A percentile compares a stretch with the other conserved stretches of the same genome.
phyloP scores from a whole-genome alignment of 2,329 filamentous ascomycete genomes.

The Aquanectria penicillioides region DNA sequence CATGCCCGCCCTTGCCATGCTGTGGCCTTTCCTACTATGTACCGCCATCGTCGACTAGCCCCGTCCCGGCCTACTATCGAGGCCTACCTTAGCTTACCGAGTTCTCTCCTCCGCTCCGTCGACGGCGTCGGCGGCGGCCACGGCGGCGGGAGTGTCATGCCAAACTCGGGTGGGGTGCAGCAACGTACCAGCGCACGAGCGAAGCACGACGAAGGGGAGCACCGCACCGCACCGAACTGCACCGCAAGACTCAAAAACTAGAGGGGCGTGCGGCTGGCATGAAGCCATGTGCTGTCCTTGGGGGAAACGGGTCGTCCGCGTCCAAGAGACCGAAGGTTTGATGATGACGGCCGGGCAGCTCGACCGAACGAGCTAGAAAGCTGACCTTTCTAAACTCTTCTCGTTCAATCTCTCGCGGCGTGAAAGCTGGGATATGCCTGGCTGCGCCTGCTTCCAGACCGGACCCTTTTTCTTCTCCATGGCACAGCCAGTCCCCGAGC shows the following conservation, averaged over 20 bases:
- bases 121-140: slow-evolving; percentile 20
- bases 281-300: slow-evolving; percentile 17
- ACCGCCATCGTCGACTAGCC: slow-evolving; percentile 7
- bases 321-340: not conserved
- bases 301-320: slow-evolving; percentile 8
- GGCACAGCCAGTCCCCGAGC: slow-evolving; percentile 4
- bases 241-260: slow-evolving; percentile 4
- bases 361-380: slow-evolving; percentile 30
- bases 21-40: too few species aligned
- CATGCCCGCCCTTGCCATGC: slow-evolving; percentile 13
- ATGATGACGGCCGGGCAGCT: slow-evolving; percentile 20
- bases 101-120: slow-evolving; percentile 16
- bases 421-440: slow-evolving; percentile 34
- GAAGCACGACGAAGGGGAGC: slow-evolving; percentile 17
- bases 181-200: slow-evolving; percentile 5
- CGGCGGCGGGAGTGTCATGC: slow-evolving; percentile 18
- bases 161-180: slow-evolving; percentile 11
- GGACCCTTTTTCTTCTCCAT: slow-evolving; percentile 20
- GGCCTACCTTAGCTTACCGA: slow-evolving; percentile 21
- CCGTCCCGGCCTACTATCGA: slow-evolving; percentile 19
- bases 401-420: slow-evolving; percentile 6
- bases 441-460: slow-evolving; percentile 23
- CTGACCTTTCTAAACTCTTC: slow-evolving; percentile 21
- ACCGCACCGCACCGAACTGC: too few species aligned
- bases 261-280: slow-evolving; percentile 9